Conservation (phyloP, 2,329 filamentous ascomycete species). For the Microsporum ferrugineum region DNA sequence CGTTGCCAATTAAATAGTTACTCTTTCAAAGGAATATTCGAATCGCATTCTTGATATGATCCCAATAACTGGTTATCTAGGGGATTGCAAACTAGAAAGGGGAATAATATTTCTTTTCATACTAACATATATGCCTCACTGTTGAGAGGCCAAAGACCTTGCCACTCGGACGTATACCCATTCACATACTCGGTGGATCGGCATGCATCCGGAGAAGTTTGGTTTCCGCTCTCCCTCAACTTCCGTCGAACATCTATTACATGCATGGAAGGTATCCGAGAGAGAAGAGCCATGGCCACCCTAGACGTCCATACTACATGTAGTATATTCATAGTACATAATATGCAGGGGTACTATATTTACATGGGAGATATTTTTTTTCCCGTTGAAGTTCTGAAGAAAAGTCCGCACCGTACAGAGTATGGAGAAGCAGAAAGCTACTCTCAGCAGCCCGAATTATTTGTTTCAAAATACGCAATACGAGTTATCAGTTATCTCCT, state of each 20-base stretch:
- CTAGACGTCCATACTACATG: not conserved
- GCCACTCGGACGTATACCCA: not conserved
- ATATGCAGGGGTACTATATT: not conserved
- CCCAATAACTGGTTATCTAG: not conserved
- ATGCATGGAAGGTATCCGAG: not conserved
- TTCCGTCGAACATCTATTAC: not conserved
- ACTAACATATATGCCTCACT: not conserved
- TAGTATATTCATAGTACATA: not conserved
- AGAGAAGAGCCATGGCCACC: not conserved
- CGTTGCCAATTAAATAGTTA: not conserved
- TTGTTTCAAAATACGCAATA: not conserved
- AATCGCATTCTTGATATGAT: not conserved
- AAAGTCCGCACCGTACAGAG: not conserved
- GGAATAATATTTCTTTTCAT: not conserved
- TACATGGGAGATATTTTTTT: not conserved
- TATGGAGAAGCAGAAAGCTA: not conserved
- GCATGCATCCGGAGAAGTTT: not conserved
- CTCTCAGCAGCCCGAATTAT: not conserved
- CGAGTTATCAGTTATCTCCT: not conserved
- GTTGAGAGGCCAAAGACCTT: not conserved
- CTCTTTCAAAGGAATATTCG: not conserved
- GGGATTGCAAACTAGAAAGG: not conserved
- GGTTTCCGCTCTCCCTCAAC: not conserved
- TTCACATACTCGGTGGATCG: not conserved
- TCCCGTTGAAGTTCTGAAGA: not conserved